Base-by-base conservation (phyloP, 192 early-diverging fungal genomes). In the Coemansia sp. region DNA sequence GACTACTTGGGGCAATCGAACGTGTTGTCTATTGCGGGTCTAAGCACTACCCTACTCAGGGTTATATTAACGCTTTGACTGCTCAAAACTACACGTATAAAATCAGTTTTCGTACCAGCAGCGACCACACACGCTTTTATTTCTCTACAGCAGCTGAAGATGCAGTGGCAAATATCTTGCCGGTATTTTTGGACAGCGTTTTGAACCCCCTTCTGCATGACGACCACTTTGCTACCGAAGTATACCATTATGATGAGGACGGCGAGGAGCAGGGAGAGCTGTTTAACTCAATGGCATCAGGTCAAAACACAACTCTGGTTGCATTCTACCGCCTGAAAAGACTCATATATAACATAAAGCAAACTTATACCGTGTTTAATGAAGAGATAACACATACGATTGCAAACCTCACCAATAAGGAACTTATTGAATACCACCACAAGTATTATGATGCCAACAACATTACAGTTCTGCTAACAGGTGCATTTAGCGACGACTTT, bases 1-100 rank as follows among this genome's bases (percentile, higher is more conserved):
- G 94, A 9, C 82, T 90, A n/a, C 87, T 93, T 8, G 93, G 94
- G 64, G 94, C 93, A 0, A 85, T 95, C 5, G 94, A 95, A 69
- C 86, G 87, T 63, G 83, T 95, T 68, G 76, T 94, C 0, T 95
- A 94, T 61, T 92, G 90, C 68, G 94, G 94, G 15, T 94, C 93
- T 8, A 67, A 83, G 73, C 75, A 75, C 62, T 87, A 78, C 49
- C 87, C 87, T 15, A 62, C 88, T 59, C 85, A 88, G 54, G 93
- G 93, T 12, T 94, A 87, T 48, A 85, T 95, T 8, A 91, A 94
- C 62, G 83, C 83, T 9, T 63, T 88, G 19, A 92, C 93, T 10
- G 87, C 80, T 58, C 84, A 92, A 49, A 91, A 88, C 69, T 76
- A 92, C n/a, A 86, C 88, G 5, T 86, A 75, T 0, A 92, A 90